A percentile compares a stretch with the other conserved stretches of the same genome.
These are phyloP conservation scores for Anacardium occidentale DNA, from an alignment of 345 rosid species.

Conservation along the genomic window DNA sequence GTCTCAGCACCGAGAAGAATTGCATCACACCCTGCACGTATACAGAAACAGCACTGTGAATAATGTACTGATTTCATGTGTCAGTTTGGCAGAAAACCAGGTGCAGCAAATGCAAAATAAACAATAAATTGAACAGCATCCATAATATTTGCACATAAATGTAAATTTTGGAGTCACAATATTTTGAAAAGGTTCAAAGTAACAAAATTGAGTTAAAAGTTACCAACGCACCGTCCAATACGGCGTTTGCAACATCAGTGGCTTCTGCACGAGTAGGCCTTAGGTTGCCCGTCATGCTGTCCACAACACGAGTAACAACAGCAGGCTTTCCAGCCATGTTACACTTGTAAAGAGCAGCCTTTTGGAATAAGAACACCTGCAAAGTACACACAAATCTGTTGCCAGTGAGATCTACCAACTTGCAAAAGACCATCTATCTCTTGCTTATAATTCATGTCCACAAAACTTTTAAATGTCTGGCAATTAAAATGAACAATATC, in stretches of 20 bases:
- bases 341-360: constrained; percentile 92
- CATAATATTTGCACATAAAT: not conserved
- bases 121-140: not conserved
- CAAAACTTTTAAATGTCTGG: not conserved
- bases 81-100: not conserved
- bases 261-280: constrained; percentile 99
- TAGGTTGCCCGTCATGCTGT: constrained; percentile 94
- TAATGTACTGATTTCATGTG: not conserved
- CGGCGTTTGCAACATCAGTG: constrained; percentile 99
- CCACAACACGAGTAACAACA: constrained; percentile 93
- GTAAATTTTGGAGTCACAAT: not conserved
- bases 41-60: not conserved
- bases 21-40: constrained; percentile 82
- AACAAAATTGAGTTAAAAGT: constrained; percentile 7
- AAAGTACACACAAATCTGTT: constrained; percentile 21
- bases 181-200: not conserved
- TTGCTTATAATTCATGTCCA: not conserved
- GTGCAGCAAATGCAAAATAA: not conserved
- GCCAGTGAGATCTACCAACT: constrained; percentile 11
- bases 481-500: not conserved
- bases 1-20: constrained; percentile 99
- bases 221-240: constrained; percentile 65
- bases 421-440: not conserved
- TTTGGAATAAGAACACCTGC: constrained; percentile 94
- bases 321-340: constrained; percentile 99